A percentile compares a stretch with the other conserved stretches of the same genome.
Conservation (phyloP, 441 rosid species). For the Melastoma candidum region DNA sequence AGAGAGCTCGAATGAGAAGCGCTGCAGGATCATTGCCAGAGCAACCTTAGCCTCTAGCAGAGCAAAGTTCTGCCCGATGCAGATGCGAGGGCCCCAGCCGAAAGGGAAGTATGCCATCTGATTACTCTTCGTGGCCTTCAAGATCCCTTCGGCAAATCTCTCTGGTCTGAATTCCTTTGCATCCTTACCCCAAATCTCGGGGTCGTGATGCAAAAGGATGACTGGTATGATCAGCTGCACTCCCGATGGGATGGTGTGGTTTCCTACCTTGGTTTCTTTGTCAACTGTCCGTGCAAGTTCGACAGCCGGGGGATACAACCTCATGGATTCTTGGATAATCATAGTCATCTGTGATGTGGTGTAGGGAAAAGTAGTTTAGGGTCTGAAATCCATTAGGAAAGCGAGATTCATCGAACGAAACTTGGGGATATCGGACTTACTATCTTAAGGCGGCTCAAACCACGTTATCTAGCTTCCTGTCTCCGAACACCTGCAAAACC, state of each 20-base stretch:
- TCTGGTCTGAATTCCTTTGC: no score
- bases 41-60: no score
- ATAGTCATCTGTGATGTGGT: conserved; percentile 36
- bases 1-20: no score
- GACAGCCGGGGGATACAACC: conserved; percentile 38
- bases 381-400: not conserved
- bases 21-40: no score
- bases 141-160: no score
- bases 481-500: conserved; percentile 24
- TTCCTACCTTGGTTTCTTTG: conserved; percentile 26
- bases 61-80: no score
- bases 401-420: not conserved
- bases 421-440: conserved; percentile 15
- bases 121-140: no score
- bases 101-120: no score
- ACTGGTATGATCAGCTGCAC: conserved; percentile 29
- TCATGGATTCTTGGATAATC: conserved; percentile 36
- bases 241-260: conserved; percentile 31
- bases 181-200: no score
- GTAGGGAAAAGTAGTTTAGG: conserved; percentile 3
- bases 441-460: conserved; percentile 29
- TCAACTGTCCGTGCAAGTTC: conserved; percentile 21
- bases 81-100: no score
- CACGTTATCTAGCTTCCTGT: conserved; percentile 23
- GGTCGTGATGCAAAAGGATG: no score